Percentiles rank a stretch among this genome's conserved stretches.
phyloP scores from a whole-genome alignment of 306 rosid species.

The Fagus crenata region DNA sequence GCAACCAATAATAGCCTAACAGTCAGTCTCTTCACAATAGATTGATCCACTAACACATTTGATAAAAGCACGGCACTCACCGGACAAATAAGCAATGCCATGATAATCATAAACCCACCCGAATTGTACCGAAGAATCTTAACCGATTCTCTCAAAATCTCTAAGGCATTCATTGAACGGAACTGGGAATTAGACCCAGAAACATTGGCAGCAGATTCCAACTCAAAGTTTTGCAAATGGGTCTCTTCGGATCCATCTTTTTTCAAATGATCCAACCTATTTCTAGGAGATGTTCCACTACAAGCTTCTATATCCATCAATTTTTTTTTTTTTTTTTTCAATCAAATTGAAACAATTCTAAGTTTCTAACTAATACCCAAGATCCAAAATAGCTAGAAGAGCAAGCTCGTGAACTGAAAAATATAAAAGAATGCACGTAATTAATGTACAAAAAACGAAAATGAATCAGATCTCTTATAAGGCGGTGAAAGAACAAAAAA shows the following conservation, averaged over 20 bases:
- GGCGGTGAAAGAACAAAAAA: not conserved
- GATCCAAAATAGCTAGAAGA: conserved; percentile 38
- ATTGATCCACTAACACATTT: conserved; percentile 61
- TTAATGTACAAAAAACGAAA: not conserved
- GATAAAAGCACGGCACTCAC: conserved; percentile 75
- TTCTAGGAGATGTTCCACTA: conserved; percentile 52
- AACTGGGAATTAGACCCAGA: conserved; percentile 28
- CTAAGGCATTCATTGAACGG: conserved; percentile 83
- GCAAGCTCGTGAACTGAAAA: conserved; percentile 19
- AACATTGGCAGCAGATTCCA: conserved; percentile 38
- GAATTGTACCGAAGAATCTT: conserved; percentile 82
- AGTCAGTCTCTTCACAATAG: conserved; percentile 60
- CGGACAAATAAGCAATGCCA: conserved; percentile 73
- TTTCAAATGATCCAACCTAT: conserved; percentile 47
- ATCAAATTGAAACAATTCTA: conserved; percentile 14
- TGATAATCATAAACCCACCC: conserved; percentile 62
- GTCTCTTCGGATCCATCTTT: conserved; percentile 58
- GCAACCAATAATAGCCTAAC: conserved; percentile 73
- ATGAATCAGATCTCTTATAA: conserved; percentile 27
- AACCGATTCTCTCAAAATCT: conserved; percentile 81
- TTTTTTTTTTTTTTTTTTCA: conserved; percentile 29
- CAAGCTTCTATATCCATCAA: conserved; percentile 56
- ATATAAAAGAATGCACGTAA: conserved; percentile 11
- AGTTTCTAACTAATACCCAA: conserved; percentile 1
- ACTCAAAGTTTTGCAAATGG: conserved; percentile 39